Base-by-base conservation (phyloP, 371 early-diverging fungal species). In the Dichotomocladium elegans region DNA sequence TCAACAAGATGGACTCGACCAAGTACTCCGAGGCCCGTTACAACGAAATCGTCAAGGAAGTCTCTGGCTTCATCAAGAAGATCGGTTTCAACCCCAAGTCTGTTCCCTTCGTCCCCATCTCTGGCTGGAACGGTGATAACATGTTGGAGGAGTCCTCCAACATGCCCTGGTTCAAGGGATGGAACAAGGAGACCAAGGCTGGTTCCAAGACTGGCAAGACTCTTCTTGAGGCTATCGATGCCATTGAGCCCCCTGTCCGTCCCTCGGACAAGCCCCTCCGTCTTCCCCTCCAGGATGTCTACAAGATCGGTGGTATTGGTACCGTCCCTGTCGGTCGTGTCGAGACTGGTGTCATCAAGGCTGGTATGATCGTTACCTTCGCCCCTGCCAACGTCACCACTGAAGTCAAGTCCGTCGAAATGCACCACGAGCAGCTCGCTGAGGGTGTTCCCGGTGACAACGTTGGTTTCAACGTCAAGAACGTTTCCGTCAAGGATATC, bases 381-480 rank as follows among this genome's bases (percentile, higher is more conserved):
- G 92, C 93, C 62, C 94, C 96, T 57, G 74, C 86, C 65, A 74
- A 73, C 66, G 86, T 94, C 64, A 79, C 92, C 77, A 91, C 94
- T 84, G 93, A 94, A 83, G 98, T 95, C 80, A 93, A 92, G 87
- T 94, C 95, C 81, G 94, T 96, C 63, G 95, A 95, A 84, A 97
- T 95, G 97, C 97, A 95, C 81, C 94, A 96, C 93, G 93, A 95
- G 80, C 80, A 82, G 63, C 85, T 95, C 63, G 69, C 70, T 61
- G 86, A 95, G 83, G 98, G 94, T 85, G 72, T 86, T 44, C 93
- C 98, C 75, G 98, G 98, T 68, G 98, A 97, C 90, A 94, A 93
- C 87, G 95, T 96, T 66, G 95, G 94, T 70, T 93, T 97, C 92
- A 94, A 94, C 92, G 90, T 96, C 79, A 94, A 92, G 92, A 92